A percentile compares a stretch with the other conserved stretches of the same genome.
Conservation (phyloP, 176 grass and related monocot genomes). For the Puya raimondii region DNA sequence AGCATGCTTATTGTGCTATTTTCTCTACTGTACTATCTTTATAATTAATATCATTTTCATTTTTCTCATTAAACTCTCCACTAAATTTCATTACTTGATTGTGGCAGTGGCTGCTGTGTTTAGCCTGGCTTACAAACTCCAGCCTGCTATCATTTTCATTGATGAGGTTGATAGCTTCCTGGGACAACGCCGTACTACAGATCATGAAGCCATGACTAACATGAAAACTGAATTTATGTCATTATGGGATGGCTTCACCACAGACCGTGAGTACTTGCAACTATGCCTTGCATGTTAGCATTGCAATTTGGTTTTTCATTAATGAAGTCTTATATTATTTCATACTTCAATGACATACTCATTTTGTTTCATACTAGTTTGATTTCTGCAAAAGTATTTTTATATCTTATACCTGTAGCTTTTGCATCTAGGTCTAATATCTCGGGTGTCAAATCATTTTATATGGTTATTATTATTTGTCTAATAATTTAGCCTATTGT, state of each 20-base stretch:
- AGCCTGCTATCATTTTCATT: slow-evolving; percentile 97
- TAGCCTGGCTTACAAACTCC: slow-evolving; percentile 78
- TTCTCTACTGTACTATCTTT: neutral
- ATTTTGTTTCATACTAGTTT: neutral
- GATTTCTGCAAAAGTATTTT: neutral
- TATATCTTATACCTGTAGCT: neutral
- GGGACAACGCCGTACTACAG: slow-evolving; percentile 67
- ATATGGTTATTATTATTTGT: no score
- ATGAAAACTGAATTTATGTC: slow-evolving; percentile 99
- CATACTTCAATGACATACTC: neutral
- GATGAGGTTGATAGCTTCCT: slow-evolving; percentile 97
- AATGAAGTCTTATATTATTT: neutral
- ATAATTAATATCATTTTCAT: neutral
- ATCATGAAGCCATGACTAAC: slow-evolving; percentile 88
- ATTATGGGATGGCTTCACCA: slow-evolving; percentile 98
- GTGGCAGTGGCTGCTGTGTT: slow-evolving; percentile 80
- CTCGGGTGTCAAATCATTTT: neutral
- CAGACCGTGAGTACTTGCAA: slow-evolving; percentile 57
- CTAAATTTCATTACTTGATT: slow-evolving; percentile 2
- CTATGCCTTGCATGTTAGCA: neutral
- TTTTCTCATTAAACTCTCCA: neutral
- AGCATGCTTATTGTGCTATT: neutral
- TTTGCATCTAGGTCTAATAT: neutral
- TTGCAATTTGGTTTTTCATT: neutral
- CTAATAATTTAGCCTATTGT: no score